Evolutionary conservation across 106 monocot species (phyloP).

Genomic region (Iris macrosiphon): DNA sequence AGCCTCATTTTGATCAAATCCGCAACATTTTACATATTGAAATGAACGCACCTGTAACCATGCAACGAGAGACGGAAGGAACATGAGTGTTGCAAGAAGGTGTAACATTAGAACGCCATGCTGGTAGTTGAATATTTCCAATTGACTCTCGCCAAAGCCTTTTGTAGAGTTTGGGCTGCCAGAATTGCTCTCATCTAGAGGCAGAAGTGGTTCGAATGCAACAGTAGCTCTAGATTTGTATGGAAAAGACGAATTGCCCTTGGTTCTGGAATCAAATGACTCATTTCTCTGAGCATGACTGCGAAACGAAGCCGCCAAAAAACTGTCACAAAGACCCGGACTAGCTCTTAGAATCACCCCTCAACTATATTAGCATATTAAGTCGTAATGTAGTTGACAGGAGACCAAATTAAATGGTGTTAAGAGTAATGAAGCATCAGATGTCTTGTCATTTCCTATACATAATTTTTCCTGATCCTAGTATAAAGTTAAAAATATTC

Average conservation of each 20-base stretch:
- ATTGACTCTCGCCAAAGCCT: slow-evolving; percentile 66
- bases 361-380: no score
- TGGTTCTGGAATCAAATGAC: slow-evolving; percentile 13
- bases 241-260: slow-evolving; percentile 10
- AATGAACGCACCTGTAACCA: slow-evolving; percentile 94
- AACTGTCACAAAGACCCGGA: slow-evolving; percentile 64
- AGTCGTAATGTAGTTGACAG: no score
- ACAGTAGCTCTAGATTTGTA: slow-evolving; percentile 23
- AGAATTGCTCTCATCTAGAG: slow-evolving; percentile 42
- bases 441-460: no score
- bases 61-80: slow-evolving; percentile 75
- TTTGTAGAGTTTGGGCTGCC: slow-evolving; percentile 44
- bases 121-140: slow-evolving; percentile 74
- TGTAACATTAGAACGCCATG: slow-evolving; percentile 89
- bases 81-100: slow-evolving; percentile 72
- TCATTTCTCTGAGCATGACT: slow-evolving; percentile 68
- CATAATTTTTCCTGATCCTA: no score
- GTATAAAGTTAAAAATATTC: no score
- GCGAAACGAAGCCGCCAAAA: slow-evolving; percentile 92
- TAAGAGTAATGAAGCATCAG: no score
- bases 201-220: slow-evolving; percentile 37
- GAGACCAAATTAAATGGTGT: no score
- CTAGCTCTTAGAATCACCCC: slow-evolving; percentile 15
- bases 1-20: no score
- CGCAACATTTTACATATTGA: no score